Evolutionary conservation across 768 basidiomycete species (phyloP), one percentile per base, ranked within the genome.

Genomic region (Asterophora parasitica): DNA sequence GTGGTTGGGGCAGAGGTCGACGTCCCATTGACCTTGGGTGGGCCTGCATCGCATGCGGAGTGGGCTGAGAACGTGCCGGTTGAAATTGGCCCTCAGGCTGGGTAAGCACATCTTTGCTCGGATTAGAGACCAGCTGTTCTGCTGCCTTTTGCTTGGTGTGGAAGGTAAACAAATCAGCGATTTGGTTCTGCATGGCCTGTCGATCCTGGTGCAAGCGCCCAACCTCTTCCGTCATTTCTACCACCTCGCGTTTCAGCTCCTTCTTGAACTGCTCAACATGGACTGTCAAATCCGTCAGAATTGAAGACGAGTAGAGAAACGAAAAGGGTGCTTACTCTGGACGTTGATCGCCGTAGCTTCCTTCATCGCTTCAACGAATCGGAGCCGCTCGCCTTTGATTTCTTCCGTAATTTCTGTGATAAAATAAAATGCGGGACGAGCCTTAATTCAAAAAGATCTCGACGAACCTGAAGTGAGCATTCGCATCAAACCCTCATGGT

Each of bases 321-420:
- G 7, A n/a, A n/a, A 12, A 1, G 7, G 13, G 26, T 12, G 49
- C 69, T 60, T 64, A 86, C 88, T 70, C 62, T 88, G 83, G 2
- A 94, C 82, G 53, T 93, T 92, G 56, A 94, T 88, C 1, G 81
- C 80, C 0, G 92, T 94, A 1, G 90, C 92, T 56, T 92, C 87
- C 61, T 88, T 88, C 91, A 93, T 94, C n/a, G 92, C 90, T 58
- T 94, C 92, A 4, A 93, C 88, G 57, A 94, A 93, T 5, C 88
- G 74, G 45, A 93, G 66, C 39, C 90, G 68, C 65, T 93, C 91
- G 1, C 92, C 90, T 44, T 84, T 82, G 44, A 94, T 92, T 56
- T 93, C 92, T 47, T 78, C 76, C 3, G 84, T 83, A 16, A 94
- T 75, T 61, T 90, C 91, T 89, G 56, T 13, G 27, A 19, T 42